A percentile compares a stretch with the other conserved stretches of the same genome.
phyloP scores from a whole-genome alignment of 2,329 filamentous ascomycete species.

The Aspergillus brasiliensis region DNA sequence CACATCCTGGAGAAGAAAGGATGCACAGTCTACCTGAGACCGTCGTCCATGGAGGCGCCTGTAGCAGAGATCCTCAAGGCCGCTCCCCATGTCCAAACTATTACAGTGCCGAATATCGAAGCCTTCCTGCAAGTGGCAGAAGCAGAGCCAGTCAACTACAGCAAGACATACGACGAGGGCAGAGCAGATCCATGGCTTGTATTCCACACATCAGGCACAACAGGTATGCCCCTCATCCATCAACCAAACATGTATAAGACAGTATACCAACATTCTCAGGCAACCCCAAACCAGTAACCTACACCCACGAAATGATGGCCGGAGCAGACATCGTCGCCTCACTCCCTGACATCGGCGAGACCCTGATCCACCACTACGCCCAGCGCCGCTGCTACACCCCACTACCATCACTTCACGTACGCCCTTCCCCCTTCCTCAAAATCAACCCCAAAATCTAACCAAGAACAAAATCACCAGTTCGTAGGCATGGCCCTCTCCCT shows the following conservation, averaged over 20 bases:
- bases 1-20: conserved; percentile 17
- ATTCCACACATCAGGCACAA: conserved; percentile 33
- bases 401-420: conserved; percentile 26
- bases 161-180: conserved; percentile 29
- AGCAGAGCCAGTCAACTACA: conserved; percentile 19
- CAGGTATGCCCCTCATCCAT: conserved; percentile 15
- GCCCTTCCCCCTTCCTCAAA: background rate
- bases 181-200: conserved; percentile 32
- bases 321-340: conserved; percentile 8
- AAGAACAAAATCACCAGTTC: conserved; percentile 9
- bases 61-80: conserved; percentile 12
- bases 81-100: conserved; percentile 13
- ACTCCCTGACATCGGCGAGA: conserved; percentile 13
- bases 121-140: conserved; percentile 20
- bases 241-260: no score
- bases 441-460: background rate
- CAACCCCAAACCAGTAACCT: conserved; percentile 25
- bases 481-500: conserved; percentile 23
- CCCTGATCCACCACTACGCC: conserved; percentile 14
- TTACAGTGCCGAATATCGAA: conserved; percentile 18
- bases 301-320: conserved; percentile 26
- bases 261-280: background rate
- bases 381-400: conserved; percentile 23
- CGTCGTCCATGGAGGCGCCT: conserved; percentile 11
- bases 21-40: conserved; percentile 24